Percentiles rank a stretch among this genome's conserved stretches.
Evolutionary conservation across 2,329 filamentous ascomycete genomes (phyloP).

Genomic region (Aspergillus niger): DNA sequence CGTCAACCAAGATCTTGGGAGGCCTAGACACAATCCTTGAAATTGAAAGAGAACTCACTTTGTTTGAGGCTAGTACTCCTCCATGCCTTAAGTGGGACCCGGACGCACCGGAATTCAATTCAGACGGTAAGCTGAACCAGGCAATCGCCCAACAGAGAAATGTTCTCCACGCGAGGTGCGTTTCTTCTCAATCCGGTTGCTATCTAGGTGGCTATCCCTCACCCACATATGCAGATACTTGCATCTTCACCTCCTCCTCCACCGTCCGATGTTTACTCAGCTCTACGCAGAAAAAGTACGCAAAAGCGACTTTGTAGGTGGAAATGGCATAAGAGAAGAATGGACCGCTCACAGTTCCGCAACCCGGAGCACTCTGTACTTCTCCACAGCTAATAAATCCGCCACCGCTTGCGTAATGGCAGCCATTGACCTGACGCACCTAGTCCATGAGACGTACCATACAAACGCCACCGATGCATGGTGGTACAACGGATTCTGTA

Average conservation of each 20-base stretch:
- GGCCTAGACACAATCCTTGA: constrained; percentile 30
- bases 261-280: constrained; percentile 38
- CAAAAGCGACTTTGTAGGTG: background rate
- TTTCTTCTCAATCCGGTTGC: background rate
- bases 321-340: background rate
- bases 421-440: constrained; percentile 33
- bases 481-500: constrained; percentile 47
- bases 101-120: no score
- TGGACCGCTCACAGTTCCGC: constrained; percentile 10
- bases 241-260: constrained; percentile 35
- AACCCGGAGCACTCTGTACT: constrained; percentile 20
- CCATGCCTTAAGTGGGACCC: no score
- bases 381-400: constrained; percentile 31
- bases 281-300: constrained; percentile 28
- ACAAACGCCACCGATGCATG: constrained; percentile 33
- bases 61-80: no score
- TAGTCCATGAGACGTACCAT: constrained; percentile 33
- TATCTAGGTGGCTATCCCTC: background rate
- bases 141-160: constrained; percentile 29
- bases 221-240: constrained; percentile 27
- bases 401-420: constrained; percentile 34
- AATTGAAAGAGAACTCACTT: constrained; percentile 28
- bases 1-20: background rate
- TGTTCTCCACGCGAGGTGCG: constrained; percentile 34
- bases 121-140: background rate